Evolutionary conservation across 1,284 basidiomycete genomes (phyloP).

Genomic region (Chiua sp.): DNA sequence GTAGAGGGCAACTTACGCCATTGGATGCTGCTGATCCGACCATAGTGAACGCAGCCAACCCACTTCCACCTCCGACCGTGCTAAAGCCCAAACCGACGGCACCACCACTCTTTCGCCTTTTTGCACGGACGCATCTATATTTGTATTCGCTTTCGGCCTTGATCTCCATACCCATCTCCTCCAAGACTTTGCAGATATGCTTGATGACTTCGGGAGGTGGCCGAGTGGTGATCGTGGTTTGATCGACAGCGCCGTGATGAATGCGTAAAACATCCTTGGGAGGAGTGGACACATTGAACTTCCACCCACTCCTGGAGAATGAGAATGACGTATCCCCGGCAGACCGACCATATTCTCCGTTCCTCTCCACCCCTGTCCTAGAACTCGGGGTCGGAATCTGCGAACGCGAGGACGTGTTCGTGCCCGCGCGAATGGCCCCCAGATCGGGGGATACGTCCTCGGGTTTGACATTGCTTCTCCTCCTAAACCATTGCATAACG

Average conservation of each 20-base stretch:
- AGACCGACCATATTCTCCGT: constrained; percentile 36
- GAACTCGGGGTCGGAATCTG: constrained; percentile 36
- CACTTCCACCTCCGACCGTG: constrained; percentile 45
- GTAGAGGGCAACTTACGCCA: constrained; percentile 58
- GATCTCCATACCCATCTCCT: constrained; percentile 91
- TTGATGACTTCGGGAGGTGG: constrained; percentile 88
- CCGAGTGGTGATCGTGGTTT: constrained; percentile 87
- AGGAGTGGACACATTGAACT: constrained; percentile 34
- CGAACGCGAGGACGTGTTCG: constrained; percentile 32
- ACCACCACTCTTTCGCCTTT: constrained; percentile 63
- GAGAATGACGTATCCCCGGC: constrained; percentile 37
- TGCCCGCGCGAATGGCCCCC: constrained; percentile 19
- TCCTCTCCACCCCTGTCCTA: constrained; percentile 30
- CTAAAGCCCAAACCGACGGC: constrained; percentile 48
- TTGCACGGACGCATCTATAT: constrained; percentile 79
- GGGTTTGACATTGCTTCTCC: constrained; percentile 64
- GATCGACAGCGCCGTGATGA: constrained; percentile 94
- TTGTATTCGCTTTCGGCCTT: constrained; percentile 90
- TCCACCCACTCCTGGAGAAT: constrained; percentile 39
- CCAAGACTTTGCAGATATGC: constrained; percentile 81
- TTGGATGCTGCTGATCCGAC: constrained; percentile 80
- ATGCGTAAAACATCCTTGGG: constrained; percentile 72
- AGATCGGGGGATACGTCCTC: constrained; percentile 38
- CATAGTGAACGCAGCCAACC: constrained; percentile 77
- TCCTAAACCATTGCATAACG: constrained; percentile 85